Evolutionary conservation across 768 basidiomycete genomes (phyloP).

Genomic region (Psilocybe tampanensis): DNA sequence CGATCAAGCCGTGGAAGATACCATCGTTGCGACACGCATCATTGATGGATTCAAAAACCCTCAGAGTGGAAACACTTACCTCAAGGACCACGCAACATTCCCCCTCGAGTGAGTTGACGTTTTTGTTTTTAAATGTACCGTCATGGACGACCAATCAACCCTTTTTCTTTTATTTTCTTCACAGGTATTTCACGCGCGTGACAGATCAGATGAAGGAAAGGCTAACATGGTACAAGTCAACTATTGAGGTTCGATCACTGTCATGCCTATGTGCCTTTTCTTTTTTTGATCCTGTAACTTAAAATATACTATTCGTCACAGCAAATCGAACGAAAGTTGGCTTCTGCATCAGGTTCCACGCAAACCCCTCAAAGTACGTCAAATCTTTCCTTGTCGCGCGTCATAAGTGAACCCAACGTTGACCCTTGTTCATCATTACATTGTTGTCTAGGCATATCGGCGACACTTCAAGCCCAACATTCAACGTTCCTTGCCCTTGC

Average conservation of each 20-base stretch:
- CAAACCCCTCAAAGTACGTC: slow-evolving; percentile 77
- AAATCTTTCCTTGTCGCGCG: slow-evolving; percentile 5
- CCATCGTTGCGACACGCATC: slow-evolving; percentile 74
- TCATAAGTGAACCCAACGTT: neutral
- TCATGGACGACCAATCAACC: neutral
- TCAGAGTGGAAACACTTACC: slow-evolving; percentile 66
- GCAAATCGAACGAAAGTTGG: slow-evolving; percentile 86
- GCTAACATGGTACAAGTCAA: slow-evolving; percentile 76
- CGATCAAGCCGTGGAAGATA: slow-evolving; percentile 80
- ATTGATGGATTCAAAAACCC: slow-evolving; percentile 80
- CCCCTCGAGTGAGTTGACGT: slow-evolving; percentile 67
- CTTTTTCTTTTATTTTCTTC: neutral
- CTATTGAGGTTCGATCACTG: slow-evolving; percentile 62
- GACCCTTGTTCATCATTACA: slow-evolving; percentile 12
- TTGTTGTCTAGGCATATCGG: slow-evolving; percentile 56
- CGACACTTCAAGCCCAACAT: slow-evolving; percentile 82
- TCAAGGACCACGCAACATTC: slow-evolving; percentile 81
- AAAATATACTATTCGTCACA: slow-evolving; percentile 24
- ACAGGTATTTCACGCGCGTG: slow-evolving; percentile 73
- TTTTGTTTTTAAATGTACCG: slow-evolving; percentile 1
- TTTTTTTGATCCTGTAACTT: slow-evolving; percentile 1
- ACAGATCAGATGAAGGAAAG: slow-evolving; percentile 73
- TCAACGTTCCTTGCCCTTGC: slow-evolving; percentile 77
- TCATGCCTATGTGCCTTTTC: neutral
- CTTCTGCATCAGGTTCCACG: slow-evolving; percentile 61